These are phyloP conservation scores for Primulina eburnea DNA, from an alignment of 257 asterid species.

Conservation along the genomic window DNA sequence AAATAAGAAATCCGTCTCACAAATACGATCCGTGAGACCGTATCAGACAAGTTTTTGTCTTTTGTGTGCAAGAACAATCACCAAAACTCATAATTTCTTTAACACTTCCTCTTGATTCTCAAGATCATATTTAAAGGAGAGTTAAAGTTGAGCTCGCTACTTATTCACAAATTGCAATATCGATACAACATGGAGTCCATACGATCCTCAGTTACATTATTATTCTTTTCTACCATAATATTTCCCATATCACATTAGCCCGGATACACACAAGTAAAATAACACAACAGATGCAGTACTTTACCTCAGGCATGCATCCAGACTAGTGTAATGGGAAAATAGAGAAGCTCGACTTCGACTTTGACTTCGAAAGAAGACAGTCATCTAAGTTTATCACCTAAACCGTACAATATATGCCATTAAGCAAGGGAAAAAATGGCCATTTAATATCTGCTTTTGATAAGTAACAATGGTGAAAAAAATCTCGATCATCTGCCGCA, in stretches of 20 bases:
- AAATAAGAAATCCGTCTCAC: no score
- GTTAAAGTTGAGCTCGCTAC: not conserved
- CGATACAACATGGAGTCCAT: not conserved
- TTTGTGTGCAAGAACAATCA: no score
- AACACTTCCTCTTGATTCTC: not conserved
- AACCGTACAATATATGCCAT: not conserved
- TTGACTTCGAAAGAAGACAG: not conserved
- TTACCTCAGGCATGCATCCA: not conserved
- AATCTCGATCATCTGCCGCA: conserved; percentile 18
- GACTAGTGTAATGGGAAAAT: not conserved
- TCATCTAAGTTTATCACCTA: not conserved
- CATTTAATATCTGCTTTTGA: not conserved
- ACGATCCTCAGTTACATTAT: not conserved
- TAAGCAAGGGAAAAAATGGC: not conserved
- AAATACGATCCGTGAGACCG: no score
- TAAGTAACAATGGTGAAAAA: not conserved
- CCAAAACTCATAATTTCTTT: no score
- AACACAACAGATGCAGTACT: not conserved
- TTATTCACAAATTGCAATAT: not conserved
- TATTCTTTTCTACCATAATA: not conserved
- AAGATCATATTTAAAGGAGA: not conserved
- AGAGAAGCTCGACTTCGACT: not conserved
- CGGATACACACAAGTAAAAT: not conserved
- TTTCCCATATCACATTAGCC: not conserved
- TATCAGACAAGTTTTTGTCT: no score